Base-by-base conservation (phyloP, 108 stramenopile genomes). In the Pseudonitzschia multiseries region DNA sequence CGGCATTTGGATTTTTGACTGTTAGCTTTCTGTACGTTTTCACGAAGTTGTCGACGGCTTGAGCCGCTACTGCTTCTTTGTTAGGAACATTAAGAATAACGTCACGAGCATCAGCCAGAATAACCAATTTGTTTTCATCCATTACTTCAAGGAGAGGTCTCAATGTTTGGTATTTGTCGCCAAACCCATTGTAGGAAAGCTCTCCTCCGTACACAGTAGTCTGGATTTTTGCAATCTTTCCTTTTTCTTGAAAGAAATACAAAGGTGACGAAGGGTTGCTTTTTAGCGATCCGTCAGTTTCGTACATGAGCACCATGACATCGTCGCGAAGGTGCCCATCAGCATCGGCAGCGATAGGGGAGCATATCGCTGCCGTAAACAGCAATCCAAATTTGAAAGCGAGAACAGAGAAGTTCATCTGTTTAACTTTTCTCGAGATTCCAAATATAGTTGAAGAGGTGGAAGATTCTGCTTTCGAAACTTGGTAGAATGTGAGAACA, bases 91-190 rank as follows among this genome's bases (percentile, higher is more conserved):
- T 70, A 3, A 70, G 69, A 14, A 56, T 31, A 31, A 70, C 69
- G 20, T 70, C 69, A 50, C 69, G 43, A 17, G 54, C 69, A 56
- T 70, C 69, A 8, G 69, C 53, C 24, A 70, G n/a, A 26, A 70
- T 41, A 14, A 70, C 69, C 28, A 70, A 29, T 46, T 54, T 57
- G 53, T 56, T 32, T 18, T 54, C n/a, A 41, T 57, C 56, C 27
- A 56, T 29, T 4, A 57, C 28, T 27, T 67, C 66, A 29, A 67
- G 66, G 3, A 67, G 24, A 21, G 66, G 66, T 17, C n/a, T 44
- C 66, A 67, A 67, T 26, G 66, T 67, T 50, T 67, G 66, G 27
- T 67, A 67, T n/a, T 67, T 67, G 28, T 67, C 66, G 13, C 66
- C 66, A 28, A 67, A 67, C 8, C 66, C 66, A 50, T 50, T 40